Conservation (phyloP, 441 rosid species). For the Hypseocharis bilobata region DNA sequence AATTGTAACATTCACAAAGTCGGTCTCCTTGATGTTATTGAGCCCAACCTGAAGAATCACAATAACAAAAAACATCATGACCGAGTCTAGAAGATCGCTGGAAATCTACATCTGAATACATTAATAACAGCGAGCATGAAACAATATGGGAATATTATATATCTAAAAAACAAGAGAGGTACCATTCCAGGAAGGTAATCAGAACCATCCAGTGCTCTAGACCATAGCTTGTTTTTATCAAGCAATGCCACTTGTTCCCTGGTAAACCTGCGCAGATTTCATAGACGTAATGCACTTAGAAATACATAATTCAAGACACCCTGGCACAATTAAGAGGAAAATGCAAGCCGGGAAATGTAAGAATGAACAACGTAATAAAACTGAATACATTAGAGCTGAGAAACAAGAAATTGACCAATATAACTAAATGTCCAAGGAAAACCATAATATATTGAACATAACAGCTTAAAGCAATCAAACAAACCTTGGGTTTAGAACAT, state of each 20-base stretch:
- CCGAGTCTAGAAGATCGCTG: conserved; percentile 8
- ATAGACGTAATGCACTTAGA: no score
- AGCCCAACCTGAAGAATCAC: conserved; percentile 61
- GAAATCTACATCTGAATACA: neutral
- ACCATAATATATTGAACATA: neutral
- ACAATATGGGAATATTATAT: neutral
- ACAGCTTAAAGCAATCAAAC: neutral
- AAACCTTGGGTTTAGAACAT: conserved; percentile 82
- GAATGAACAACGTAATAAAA: neutral
- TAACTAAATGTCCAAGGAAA: neutral
- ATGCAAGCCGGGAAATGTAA: neutral
- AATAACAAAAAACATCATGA: conserved; percentile 9
- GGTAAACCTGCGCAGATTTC: conserved; percentile 75
- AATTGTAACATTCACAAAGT: conserved; percentile 92
- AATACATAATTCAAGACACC: neutral
- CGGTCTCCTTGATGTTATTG: conserved; percentile 88
- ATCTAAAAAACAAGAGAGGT: conserved; percentile 3
- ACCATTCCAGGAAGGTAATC: conserved; percentile 99
- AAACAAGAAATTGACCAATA: neutral
- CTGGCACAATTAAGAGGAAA: neutral
- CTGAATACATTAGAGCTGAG: neutral
- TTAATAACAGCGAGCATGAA: neutral
- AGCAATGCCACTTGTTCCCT: conserved; percentile 69
- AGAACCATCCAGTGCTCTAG: conserved; percentile 94
- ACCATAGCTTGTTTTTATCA: conserved; percentile 80